Conservation (phyloP, 2,329 filamentous ascomycete genomes). For the Westerdykella aurantiaca region DNA sequence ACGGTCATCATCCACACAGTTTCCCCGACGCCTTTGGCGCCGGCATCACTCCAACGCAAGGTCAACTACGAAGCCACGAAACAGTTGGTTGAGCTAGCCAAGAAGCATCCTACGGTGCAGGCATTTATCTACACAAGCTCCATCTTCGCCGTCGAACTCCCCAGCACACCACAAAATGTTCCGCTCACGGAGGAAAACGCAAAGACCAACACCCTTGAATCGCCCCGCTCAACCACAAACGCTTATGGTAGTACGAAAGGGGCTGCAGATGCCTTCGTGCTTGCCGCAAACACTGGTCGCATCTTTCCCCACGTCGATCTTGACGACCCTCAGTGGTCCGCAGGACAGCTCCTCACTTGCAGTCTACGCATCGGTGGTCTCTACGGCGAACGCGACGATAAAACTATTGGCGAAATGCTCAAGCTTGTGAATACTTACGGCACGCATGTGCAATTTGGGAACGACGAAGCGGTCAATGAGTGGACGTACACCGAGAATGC, state of each 20-base stretch:
- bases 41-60: not conserved
- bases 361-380: conserved; percentile 6
- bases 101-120: conserved; percentile 1
- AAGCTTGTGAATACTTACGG: conserved; percentile 1
- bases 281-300: conserved; percentile 9
- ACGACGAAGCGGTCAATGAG: conserved; percentile 6
- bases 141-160: not conserved
- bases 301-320: not conserved
- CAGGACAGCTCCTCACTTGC: conserved; percentile 1
- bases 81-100: conserved; percentile 2
- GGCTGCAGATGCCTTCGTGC: conserved; percentile 7
- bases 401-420: conserved; percentile 4
- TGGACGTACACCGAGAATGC: conserved; percentile 9
- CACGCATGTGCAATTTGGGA: conserved; percentile 10
- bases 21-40: conserved; percentile 1
- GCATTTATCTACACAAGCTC: conserved; percentile 5
- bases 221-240: not conserved
- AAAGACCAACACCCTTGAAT: not conserved
- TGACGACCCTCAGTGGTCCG: no score
- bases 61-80: conserved; percentile 4
- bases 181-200: not conserved
- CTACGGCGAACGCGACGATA: conserved; percentile 7
- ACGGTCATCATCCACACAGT: conserved; percentile 5
- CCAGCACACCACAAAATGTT: not conserved
- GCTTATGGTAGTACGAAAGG: conserved; percentile 14